Evolutionary conservation across 2,329 filamentous ascomycete species (phyloP).

Genomic region (Aotearoamyces nothofagi): DNA sequence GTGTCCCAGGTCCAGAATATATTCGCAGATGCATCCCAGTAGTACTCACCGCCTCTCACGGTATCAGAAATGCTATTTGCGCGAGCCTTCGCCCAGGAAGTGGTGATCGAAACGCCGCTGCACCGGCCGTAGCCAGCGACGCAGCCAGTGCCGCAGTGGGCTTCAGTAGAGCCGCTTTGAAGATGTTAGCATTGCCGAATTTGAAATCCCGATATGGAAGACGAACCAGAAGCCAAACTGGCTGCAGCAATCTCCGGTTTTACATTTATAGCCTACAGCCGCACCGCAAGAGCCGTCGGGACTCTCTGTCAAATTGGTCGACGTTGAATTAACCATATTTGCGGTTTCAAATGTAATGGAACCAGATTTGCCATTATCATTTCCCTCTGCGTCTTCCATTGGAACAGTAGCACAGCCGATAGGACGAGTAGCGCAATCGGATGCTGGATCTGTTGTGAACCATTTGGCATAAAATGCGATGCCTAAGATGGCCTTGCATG

Average conservation of each 20-base stretch:
- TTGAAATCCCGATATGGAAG: too few relatives aligned
- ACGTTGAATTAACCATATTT: too few relatives aligned
- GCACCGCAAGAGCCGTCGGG: slow-evolving; percentile 7
- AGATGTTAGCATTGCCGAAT: slow-evolving; percentile 37
- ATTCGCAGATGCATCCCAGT: slow-evolving; percentile 41
- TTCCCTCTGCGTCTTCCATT: slow-evolving; percentile 44
- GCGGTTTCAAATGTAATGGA: slow-evolving; percentile 50
- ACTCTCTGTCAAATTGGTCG: slow-evolving; percentile 7
- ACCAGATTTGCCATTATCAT: slow-evolving; percentile 39
- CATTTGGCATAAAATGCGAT: slow-evolving; percentile 55
- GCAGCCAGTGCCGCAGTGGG: slow-evolving; percentile 6
- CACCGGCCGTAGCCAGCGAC: slow-evolving; percentile 5
- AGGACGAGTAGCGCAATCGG: slow-evolving; percentile 22
- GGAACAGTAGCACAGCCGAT: slow-evolving; percentile 37
- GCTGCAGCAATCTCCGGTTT: slow-evolving; percentile 5
- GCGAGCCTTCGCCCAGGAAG: slow-evolving; percentile 44
- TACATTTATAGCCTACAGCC: slow-evolving; percentile 3
- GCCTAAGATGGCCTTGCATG: slow-evolving; percentile 42
- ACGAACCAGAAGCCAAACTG: slow-evolving; percentile 5
- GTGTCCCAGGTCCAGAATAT: slow-evolving; percentile 68
- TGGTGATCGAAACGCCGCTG: too few relatives aligned
- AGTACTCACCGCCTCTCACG: slow-evolving; percentile 48
- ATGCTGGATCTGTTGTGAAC: slow-evolving; percentile 33
- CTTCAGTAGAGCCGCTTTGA: slow-evolving; percentile 30
- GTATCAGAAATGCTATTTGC: slow-evolving; percentile 38